These are phyloP conservation scores for Fusarium oxysporum DNA, from an alignment of 2,329 filamentous ascomycete species.

Conservation along the genomic window DNA sequence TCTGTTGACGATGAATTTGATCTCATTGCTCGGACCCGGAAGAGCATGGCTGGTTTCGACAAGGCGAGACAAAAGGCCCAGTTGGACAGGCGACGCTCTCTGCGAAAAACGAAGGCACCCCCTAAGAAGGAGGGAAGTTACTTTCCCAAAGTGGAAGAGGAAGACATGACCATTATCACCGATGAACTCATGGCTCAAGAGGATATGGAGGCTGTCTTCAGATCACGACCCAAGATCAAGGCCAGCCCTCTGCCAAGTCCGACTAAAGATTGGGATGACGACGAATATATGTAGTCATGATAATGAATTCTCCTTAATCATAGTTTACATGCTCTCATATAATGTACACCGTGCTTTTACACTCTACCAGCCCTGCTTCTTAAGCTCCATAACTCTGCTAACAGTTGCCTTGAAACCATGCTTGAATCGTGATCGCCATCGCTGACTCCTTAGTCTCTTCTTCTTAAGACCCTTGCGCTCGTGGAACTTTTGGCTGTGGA, in stretches of 20 bases:
- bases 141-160: slow-evolving; percentile 62
- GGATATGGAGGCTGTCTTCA: slow-evolving; percentile 87
- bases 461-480: slow-evolving; percentile 81
- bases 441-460: slow-evolving; percentile 77
- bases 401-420: slow-evolving; percentile 74
- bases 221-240: slow-evolving; percentile 82
- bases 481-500: slow-evolving; percentile 73
- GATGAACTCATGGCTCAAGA: slow-evolving; percentile 78
- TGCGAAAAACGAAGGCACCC: slow-evolving; percentile 57
- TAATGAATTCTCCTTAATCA: slow-evolving; percentile 25
- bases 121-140: slow-evolving; percentile 57
- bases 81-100: slow-evolving; percentile 64
- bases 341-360: slow-evolving; percentile 42
- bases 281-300: slow-evolving; percentile 43
- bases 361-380: slow-evolving; percentile 79
- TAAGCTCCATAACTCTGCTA: slow-evolving; percentile 74
- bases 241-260: slow-evolving; percentile 75
- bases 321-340: slow-evolving; percentile 44
- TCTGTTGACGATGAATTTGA: slow-evolving; percentile 52
- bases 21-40: slow-evolving; percentile 67
- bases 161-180: slow-evolving; percentile 61
- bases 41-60: slow-evolving; percentile 72
- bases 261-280: slow-evolving; percentile 50
- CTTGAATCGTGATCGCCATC: slow-evolving; percentile 78
- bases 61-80: slow-evolving; percentile 71